Base-by-base conservation (phyloP, 768 basidiomycete species). In the Suillus sp. region DNA sequence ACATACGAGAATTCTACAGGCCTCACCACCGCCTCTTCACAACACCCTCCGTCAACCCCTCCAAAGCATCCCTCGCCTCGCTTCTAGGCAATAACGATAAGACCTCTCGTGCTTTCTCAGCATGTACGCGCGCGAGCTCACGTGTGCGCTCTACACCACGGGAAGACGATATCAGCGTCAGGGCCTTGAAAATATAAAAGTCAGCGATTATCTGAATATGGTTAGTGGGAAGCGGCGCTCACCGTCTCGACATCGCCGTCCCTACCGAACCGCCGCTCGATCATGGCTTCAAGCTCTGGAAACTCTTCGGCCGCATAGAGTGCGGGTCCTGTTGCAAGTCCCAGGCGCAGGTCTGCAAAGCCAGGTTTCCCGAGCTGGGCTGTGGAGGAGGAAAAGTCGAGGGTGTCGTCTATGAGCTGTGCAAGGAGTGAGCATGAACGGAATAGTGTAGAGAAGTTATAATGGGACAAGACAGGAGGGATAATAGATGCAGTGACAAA, bases 361-460 rank as follows among this genome's bases (percentile, higher is more conserved):
- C 89, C 88, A 0, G 97, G 97, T 78, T 99, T 99, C 40, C 96
- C 96, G 14, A 99, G 85, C 0, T 89, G 74, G 0, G 79, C 75
- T 16, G 83, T 79, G 13, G 89, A 89, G 0, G 91, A 86, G 56
- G 95, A 91, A 72, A 94, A 99, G 78, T 99, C 97, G 3, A 99
- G 80, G 40, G 95, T 85, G 72, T 99, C 97, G 73, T 99, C 97
- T 55, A 99, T 90, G 11, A 99, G 89, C 95, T 96, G 69, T 20
- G 34, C 60, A 54, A 53, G 25, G 53, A 57, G 37, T 38, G 25
- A 22, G n/a, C 57, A 53, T 14, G 25, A 38, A 27, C 20, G 5
- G 16, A 20, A 47, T 25, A 9, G n/a, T 58, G 35, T 47, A 25
- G 37, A 47, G 55, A 20, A 25, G 57, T 35, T 10, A n/a, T 8